Evolutionary conservation across 805 yeast genomes (phyloP), one percentile per base, ranked within the genome.

Genomic region (Cyberlindnera euphorbiae): DNA sequence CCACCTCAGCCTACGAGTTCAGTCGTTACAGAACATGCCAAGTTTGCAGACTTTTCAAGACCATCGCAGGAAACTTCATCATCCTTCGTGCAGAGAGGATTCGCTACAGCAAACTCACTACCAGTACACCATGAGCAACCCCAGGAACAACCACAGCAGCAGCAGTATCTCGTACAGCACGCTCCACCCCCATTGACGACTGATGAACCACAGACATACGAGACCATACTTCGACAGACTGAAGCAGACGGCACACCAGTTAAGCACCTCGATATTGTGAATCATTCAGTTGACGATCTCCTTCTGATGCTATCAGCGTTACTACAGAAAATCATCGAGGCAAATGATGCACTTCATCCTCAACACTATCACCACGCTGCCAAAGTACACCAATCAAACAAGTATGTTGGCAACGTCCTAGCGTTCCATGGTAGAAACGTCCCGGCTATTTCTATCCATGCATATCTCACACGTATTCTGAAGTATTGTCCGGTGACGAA

Each of bases 401-500:
- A 68, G 45, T 78, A 75, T 46, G 64, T 76, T 12, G 82, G 80
- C 3, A 79, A 77, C 42, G 85, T 90, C 4, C 64, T 90, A 39
- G 93, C 96, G 30, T 93, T 93, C 59, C 96, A 88, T 59, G 98
- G 98, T 13, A 79, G 95, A 40, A 94, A 90, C 55, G 81, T 93
- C 8, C 98, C 98, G 1, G 96, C 94, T n/a, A 93, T 93, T 36
- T 77, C 89, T 10, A 71, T 93, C 32, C 88, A 87, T 52, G 93
- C 95, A 15, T 93, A 93, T 57, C 69, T 93, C 41, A 75, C 86
- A 28, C 77, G 98, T 55, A 90, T 93, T 19, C 75, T 90, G 57
- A 90, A 90, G 61, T 93, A 93, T 63, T 93, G 99, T 59, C 97
- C 99, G 0, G 93, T 93, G n/a, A 89, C 98, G 3, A 90, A 90